Evolutionary conservation across 306 rosid genomes (phyloP).

Genomic region (Hippophae gyantsensis): DNA sequence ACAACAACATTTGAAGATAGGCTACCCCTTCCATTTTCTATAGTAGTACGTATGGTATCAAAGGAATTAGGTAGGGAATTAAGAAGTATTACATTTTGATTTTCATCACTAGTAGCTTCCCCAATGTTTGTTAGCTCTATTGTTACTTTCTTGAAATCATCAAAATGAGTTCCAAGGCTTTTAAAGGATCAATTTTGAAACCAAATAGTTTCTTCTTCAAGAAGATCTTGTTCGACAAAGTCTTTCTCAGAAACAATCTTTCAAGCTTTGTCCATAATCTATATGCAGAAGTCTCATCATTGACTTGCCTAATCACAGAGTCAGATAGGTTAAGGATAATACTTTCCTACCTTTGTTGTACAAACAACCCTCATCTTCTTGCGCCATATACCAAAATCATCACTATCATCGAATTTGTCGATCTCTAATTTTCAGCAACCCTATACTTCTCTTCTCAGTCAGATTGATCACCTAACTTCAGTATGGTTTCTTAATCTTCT

Average conservation of each 20-base stretch:
- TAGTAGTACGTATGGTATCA: neutral
- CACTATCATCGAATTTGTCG: too few relatives aligned
- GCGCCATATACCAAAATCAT: too few relatives aligned
- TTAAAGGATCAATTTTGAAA: neutral
- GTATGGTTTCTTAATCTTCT: too few relatives aligned
- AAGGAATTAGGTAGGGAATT: neutral
- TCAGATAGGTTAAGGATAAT: neutral
- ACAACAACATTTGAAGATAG: neutral
- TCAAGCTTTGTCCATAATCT: neutral
- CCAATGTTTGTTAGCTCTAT: neutral
- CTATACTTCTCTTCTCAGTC: too few relatives aligned
- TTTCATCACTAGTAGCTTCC: neutral
- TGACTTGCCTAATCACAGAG: too few relatives aligned
- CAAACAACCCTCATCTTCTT: too few relatives aligned
- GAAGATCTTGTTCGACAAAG: too few relatives aligned
- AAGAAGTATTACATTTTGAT: neutral
- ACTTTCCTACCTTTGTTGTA: too few relatives aligned
- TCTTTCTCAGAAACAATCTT: neutral
- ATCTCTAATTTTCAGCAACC: too few relatives aligned
- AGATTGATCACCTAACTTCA: too few relatives aligned
- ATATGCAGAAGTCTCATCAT: too few relatives aligned
- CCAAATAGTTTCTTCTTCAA: neutral
- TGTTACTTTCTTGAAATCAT: neutral
- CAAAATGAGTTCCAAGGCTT: neutral
- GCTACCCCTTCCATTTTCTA: neutral